A percentile compares a stretch with the other conserved stretches of the same genome.
phyloP scores from a whole-genome alignment of 1,284 basidiomycete genomes.

The Meira miltonrushii region DNA sequence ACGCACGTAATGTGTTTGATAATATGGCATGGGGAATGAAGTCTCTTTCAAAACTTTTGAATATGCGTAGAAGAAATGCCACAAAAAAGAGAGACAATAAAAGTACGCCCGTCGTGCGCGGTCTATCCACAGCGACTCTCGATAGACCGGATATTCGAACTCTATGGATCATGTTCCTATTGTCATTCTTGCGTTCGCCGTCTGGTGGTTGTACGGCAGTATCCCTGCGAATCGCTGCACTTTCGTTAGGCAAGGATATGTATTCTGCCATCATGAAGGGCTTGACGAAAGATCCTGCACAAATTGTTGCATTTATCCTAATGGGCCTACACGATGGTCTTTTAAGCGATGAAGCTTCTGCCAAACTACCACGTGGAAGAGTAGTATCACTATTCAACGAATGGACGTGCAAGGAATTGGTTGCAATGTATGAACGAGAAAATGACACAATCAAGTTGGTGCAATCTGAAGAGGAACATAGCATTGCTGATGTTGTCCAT shows the following conservation, averaged over 20 bases:
- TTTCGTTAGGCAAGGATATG: constrained; percentile 33
- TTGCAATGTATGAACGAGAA: constrained; percentile 39
- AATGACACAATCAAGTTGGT: constrained; percentile 23
- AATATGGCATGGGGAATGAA: constrained; percentile 41
- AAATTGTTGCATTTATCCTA: constrained; percentile 14
- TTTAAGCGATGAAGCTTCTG: constrained; percentile 25
- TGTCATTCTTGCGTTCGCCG: constrained; percentile 27
- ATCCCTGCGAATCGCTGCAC: constrained; percentile 18
- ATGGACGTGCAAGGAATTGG: constrained; percentile 33
- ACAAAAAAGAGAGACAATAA: constrained; percentile 5
- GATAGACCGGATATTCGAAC: constrained; percentile 41
- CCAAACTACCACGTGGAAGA: constrained; percentile 27
- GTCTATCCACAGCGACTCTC: constrained; percentile 13
- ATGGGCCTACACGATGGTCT: constrained; percentile 36
- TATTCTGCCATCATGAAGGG: constrained; percentile 33
- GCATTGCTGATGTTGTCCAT: constrained; percentile 70
- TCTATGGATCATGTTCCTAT: constrained; percentile 42
- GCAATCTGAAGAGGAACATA: constrained; percentile 52
- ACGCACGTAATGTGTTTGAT: constrained; percentile 33
- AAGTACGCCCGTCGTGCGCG: background rate
- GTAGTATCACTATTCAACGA: constrained; percentile 44
- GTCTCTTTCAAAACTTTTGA: constrained; percentile 29
- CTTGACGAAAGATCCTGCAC: constrained; percentile 30
- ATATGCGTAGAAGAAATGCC: constrained; percentile 26
- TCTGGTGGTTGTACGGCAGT: constrained; percentile 16